These are phyloP conservation scores for Ustilago lituana DNA, from an alignment of 1,284 basidiomycete genomes.

Conservation along the genomic window DNA sequence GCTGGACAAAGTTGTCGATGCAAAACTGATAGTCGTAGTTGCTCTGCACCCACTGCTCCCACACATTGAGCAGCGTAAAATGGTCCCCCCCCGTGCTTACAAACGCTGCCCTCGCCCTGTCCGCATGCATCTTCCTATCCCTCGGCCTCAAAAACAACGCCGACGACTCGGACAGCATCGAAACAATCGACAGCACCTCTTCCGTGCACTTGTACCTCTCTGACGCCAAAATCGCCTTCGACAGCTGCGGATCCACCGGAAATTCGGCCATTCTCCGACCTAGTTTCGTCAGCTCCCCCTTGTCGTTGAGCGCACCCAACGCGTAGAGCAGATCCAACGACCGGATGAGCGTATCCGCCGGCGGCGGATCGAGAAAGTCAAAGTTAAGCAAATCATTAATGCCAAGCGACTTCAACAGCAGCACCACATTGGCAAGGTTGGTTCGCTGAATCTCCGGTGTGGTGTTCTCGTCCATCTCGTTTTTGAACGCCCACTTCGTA, in stretches of 20 bases:
- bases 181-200: constrained; percentile 94
- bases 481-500: constrained; percentile 75
- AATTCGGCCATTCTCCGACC: constrained; percentile 98
- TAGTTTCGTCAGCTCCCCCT: constrained; percentile 93
- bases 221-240: constrained; percentile 93
- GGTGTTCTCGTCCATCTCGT: constrained; percentile 74
- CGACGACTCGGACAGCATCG: constrained; percentile 94
- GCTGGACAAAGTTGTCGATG: constrained; percentile 88
- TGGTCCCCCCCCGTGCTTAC: constrained; percentile 95
- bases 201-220: constrained; percentile 95
- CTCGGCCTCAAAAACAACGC: constrained; percentile 97
- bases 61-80: constrained; percentile 94
- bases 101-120: constrained; percentile 93
- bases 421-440: constrained; percentile 71
- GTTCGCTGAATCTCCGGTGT: constrained; percentile 73
- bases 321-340: constrained; percentile 94
- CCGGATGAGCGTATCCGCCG: constrained; percentile 96
- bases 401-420: constrained; percentile 74
- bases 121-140: constrained; percentile 75
- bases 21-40: constrained; percentile 76
- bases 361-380: constrained; percentile 76
- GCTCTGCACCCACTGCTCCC: constrained; percentile 98
- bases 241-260: constrained; percentile 97
- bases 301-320: constrained; percentile 92
- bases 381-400: constrained; percentile 75